Evolutionary conservation across 257 asterid species (phyloP), one percentile per base, ranked within the genome.

Genomic region (Nemophila menziesii): DNA sequence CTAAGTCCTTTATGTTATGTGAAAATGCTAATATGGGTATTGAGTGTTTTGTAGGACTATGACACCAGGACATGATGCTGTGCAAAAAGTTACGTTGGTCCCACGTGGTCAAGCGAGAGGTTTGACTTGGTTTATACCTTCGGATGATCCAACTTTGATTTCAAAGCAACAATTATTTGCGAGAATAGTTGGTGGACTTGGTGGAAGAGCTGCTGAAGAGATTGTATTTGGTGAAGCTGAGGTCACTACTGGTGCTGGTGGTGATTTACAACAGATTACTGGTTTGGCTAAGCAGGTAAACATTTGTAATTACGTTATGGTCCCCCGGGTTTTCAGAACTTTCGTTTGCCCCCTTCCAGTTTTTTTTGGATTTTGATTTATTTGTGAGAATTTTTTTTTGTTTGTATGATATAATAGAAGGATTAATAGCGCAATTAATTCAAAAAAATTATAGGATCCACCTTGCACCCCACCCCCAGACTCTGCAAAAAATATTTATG

Each of bases 21-120:
- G 33, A 5, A 5, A 26, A 26, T 26, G 33, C 6, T 26, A 29
- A 5, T 13, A 29, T 7, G 36, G 9, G 4, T 13, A 7, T 29
- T 2, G 12, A 29, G 36, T 2, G 36, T 29, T 10, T 29, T 24
- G 33, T 24, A 77, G 85, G 70, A 65, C 72, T 16, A 61, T 81
- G 61, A 74, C 80, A 5, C 80, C 85, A 0, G 79, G 92, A 3
- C 83, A 78, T 49, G 86, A 72, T 59, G 66, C 60, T 0, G 80
- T 82, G 12, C 83, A 82, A 47, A 82, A 78, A 72, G 92, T 82
- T 1, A 72, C 86, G 5, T 27, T 82, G 68, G 72, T 82, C 61
- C 92, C 93, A 5, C 73, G 92, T 24, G 93, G 93, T 14, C 93
- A 78, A 58, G 85, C 90, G 17, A 80, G 85, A 1, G 93, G 93